Evolutionary conservation across 192 early-diverging fungal species (phyloP).

Genomic region (Cladochytrium replicatum): DNA sequence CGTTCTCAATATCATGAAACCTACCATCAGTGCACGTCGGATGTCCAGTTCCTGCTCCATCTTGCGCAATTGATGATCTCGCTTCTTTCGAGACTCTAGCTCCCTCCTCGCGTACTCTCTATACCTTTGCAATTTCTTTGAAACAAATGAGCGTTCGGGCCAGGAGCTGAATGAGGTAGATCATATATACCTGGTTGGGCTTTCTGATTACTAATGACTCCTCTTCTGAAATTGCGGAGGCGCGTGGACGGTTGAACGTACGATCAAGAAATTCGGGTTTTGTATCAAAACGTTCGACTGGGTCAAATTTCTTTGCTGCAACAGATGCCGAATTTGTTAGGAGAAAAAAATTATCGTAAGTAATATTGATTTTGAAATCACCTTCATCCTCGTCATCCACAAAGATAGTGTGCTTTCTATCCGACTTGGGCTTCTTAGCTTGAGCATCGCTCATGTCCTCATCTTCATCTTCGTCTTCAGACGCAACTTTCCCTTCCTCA

Average conservation of each 20-base stretch:
- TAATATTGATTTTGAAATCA: conserved; percentile 1
- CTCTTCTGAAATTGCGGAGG: not conserved
- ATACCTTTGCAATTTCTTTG: conserved; percentile 36
- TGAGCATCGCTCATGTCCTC: conserved; percentile 1
- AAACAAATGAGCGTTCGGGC: not conserved
- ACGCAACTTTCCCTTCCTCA: conserved; percentile 10
- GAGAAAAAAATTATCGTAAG: not conserved
- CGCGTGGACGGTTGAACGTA: conserved; percentile 68
- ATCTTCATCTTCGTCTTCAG: conserved; percentile 11
- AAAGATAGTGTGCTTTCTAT: conserved; percentile 33
- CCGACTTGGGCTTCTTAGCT: conserved; percentile 4
- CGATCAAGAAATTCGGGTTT: conserved; percentile 64
- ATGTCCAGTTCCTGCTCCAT: conserved; percentile 68
- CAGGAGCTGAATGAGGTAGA: not conserved
- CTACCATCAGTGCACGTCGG: conserved; percentile 65
- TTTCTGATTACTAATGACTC: not conserved
- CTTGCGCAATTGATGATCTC: conserved; percentile 64
- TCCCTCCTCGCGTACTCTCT: conserved; percentile 52
- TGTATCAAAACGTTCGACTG: conserved; percentile 75
- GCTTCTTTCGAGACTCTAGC: conserved; percentile 57
- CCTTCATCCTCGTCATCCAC: conserved; percentile 39
- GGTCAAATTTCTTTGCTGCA: conserved; percentile 60
- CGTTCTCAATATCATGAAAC: not conserved
- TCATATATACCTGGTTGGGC: not conserved
- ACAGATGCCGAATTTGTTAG: conserved; percentile 1